Evolutionary conservation across 2,329 filamentous ascomycete species (phyloP), one percentile per base, ranked within the genome.

Genomic region (Pseudogymnoascus sp.): DNA sequence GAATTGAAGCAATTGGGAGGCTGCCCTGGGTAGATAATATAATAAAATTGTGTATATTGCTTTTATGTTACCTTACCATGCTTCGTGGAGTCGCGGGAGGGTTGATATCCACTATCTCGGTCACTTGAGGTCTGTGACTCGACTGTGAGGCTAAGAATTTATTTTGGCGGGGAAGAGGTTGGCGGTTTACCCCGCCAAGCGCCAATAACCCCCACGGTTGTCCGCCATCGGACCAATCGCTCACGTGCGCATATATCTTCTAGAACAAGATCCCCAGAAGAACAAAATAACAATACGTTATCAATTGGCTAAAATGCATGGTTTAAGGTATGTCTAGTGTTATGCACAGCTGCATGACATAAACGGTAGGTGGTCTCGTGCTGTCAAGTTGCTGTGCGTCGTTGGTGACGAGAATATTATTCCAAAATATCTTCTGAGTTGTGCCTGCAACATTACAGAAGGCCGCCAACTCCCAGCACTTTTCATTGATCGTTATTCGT

Each of bases 91-190:
- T 48, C 5, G 42, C 12, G 42, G 42, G 42, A 48, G 42, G 42
- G n/a, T 48, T 9, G 42, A 48, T 48, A 48, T 29, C 42, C 42
- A 48, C 42, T 48, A 48, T n/a, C 42, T 48, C 25, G 42, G 42
- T 48, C 42, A 48, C 42, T 48, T 48, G 42, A 48, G 42, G 42
- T 48, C 25, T 48, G 42, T 48, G 42, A 29, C 42, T 48, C 42
- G 42, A 48, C 42, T 48, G 12, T 29, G 42, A 48, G 42, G 42
- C 42, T 48, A 48, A 48, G 42, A 48, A 48, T 48, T 48, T 48
- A 48, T 48, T 48, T 48, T 48, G 42, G 42, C 25, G 42, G 42
- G 42, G 42, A 9, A 48, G 42, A 48, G 29, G 21, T 48, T 29
- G 21, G 42, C 6, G 40, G 40, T 45, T 45, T 45, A 45, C 40